Evolutionary conservation across 2,329 filamentous ascomycete species (phyloP).

Genomic region (Aspergillus caelatus): DNA sequence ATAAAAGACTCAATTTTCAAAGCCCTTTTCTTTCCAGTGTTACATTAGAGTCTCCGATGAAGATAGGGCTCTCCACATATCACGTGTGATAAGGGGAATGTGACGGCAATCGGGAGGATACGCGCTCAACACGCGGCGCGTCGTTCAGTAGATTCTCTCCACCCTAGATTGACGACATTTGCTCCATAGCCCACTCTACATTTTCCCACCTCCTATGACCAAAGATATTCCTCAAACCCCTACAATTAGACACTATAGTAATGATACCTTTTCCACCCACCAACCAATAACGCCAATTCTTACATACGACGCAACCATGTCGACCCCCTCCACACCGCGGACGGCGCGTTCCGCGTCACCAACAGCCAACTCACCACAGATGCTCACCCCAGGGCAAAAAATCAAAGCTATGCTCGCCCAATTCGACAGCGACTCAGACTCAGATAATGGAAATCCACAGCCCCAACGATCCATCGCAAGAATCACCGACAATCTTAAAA

Average conservation of each 20-base stretch:
- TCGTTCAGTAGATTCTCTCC: conserved; percentile 17
- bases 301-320: conserved; percentile 24
- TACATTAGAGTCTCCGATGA: background rate
- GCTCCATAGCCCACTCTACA: background rate
- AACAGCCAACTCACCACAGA: conserved; percentile 31
- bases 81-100: conserved; percentile 21
- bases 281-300: background rate
- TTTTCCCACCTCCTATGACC: background rate
- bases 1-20: background rate
- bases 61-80: background rate
- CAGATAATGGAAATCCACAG: conserved; percentile 40
- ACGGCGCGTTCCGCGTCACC: conserved; percentile 37
- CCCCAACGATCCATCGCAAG: conserved; percentile 12
- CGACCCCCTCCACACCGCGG: conserved; percentile 36
- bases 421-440: conserved; percentile 51
- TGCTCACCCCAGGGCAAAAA: conserved; percentile 50
- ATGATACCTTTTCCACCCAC: background rate
- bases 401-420: conserved; percentile 54
- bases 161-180: conserved; percentile 11
- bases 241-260: background rate
- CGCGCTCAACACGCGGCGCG: conserved; percentile 21
- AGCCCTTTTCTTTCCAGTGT: background rate
- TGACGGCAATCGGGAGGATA: background rate
- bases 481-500: conserved; percentile 7
- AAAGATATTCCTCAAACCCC: too few relatives aligned